A percentile compares a stretch with the other conserved stretches of the same genome.
phyloP scores from a whole-genome alignment of 2,329 filamentous ascomycete species.

The Nigrograna mackinnonii region DNA sequence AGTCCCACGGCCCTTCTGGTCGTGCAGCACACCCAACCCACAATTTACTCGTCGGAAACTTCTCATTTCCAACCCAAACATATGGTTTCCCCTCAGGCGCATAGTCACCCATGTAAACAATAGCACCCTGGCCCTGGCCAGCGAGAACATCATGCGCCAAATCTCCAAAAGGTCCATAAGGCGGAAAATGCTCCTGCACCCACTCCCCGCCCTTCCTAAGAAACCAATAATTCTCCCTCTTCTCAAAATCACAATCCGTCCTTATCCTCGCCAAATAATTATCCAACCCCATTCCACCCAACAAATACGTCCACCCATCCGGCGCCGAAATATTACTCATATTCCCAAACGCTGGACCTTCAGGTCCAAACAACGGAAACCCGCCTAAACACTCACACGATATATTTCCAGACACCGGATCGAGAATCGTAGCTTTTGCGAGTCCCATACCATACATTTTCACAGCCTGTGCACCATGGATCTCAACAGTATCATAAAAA shows the following conservation, averaged over 20 bases:
- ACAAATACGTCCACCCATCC: conserved; percentile 12
- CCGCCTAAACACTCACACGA: conserved; percentile 7
- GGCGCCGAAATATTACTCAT: conserved; percentile 12
- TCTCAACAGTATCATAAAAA: conserved; percentile 13
- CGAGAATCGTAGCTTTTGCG: conserved; percentile 7
- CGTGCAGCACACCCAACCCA: conserved; percentile 11
- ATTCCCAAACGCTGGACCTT: conserved; percentile 13
- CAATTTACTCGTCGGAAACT: conserved; percentile 13
- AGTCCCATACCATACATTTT: conserved; percentile 11
- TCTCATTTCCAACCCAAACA: conserved; percentile 14
- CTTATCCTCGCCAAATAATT: conserved; percentile 15
- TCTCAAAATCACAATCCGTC: conserved; percentile 10
- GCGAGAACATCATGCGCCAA: conserved; percentile 12
- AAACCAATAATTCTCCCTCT: conserved; percentile 8
- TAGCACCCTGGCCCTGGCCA: conserved; percentile 14
- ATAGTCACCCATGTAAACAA: conserved; percentile 9
- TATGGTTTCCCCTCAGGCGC: conserved; percentile 7
- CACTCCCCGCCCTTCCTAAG: conserved; percentile 11
- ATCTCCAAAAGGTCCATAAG: conserved; percentile 14
- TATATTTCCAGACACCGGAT: conserved; percentile 2
- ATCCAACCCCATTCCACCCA: conserved; percentile 9
- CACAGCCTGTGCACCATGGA: conserved; percentile 6
- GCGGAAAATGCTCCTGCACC: conserved; percentile 3
- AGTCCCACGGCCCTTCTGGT: conserved; percentile 15
- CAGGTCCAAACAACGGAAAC: conserved; percentile 9